Base-by-base conservation (phyloP, 495 filamentous ascomycete genomes). In the Penicillium fimorum region DNA sequence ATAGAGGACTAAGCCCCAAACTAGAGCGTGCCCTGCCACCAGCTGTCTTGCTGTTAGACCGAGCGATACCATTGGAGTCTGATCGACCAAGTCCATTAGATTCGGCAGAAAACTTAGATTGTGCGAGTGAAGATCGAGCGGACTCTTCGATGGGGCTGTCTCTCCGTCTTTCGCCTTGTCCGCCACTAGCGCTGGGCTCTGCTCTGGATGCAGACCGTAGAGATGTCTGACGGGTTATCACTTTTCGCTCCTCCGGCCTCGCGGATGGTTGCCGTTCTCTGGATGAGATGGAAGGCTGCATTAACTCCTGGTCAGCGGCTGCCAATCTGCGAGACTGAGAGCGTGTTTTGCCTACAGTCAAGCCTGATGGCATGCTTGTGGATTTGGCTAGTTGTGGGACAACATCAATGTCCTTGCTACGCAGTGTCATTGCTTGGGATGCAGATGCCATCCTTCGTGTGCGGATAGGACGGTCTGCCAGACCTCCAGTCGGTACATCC, bases 261-360 rank as follows among this genome's bases (percentile, higher is more conserved):
- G 66, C 43, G 8, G 70, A 56, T 38, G 58, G 49, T 9, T 61
- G 62, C 18, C 63, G 59, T n/a, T 75, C 70, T 53, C 56, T 67
- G 2, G 57, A 46, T 12, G 54, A 24, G 15, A 55, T 38, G 0
- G 62, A 25, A 1, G 66, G 50, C 15, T 54, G 40, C 8, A 35
- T 45, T 7, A 55, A 45, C 12, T 60, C 65, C 56, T 74, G 65
- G 24, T 48, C 64, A 18, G 71, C 70, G 15, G 70, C 69, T 58
- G 75, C 72, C 47, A 77, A 49, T 47, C 63, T 62, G 7, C 75
- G 72, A 32, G 76, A 76, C 55, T 79, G 74, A n/a, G 76, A 77
- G 25, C 76, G 65, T 18, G 76, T 79, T 60, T 79, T 79, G 25
- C 73, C 76, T 33, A 77, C 69, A 0, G 70, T 74, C 52, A 77